Evolutionary conservation across 805 yeast species (phyloP).

Genomic region (Pichia pseudocactophila): DNA sequence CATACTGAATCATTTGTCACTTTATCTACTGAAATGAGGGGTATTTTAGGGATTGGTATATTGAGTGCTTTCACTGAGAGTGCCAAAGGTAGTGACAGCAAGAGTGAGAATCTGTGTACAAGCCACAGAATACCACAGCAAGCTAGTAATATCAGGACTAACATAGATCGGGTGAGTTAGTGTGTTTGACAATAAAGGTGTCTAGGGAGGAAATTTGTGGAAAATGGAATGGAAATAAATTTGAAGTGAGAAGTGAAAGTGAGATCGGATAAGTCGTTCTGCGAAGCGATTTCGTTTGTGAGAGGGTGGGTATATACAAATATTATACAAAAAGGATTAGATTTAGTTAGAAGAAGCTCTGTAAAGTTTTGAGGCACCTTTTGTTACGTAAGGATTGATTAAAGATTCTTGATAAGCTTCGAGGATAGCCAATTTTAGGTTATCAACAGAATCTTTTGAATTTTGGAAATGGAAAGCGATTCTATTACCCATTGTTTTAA

Average conservation of each 20-base stretch:
- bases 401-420: slow-evolving; percentile 50
- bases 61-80: slow-evolving; percentile 37
- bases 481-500: slow-evolving; percentile 65
- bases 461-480: slow-evolving; percentile 74
- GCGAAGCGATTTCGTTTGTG: too few relatives aligned
- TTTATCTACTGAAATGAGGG: slow-evolving; percentile 46
- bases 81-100: slow-evolving; percentile 35
- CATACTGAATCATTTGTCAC: slow-evolving; percentile 37
- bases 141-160: slow-evolving; percentile 17
- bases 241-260: too few relatives aligned
- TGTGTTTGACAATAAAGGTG: too few relatives aligned
- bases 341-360: slow-evolving; percentile 5
- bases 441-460: slow-evolving; percentile 44
- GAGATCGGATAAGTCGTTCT: too few relatives aligned
- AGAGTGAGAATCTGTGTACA: slow-evolving; percentile 19
- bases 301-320: too few relatives aligned
- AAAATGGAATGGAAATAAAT: too few relatives aligned
- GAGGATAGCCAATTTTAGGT: slow-evolving; percentile 46
- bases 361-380: slow-evolving; percentile 15
- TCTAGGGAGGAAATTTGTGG: too few relatives aligned
- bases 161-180: too few relatives aligned
- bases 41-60: slow-evolving; percentile 48
- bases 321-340: slow-evolving; percentile 1
- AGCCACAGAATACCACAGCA: slow-evolving; percentile 25
- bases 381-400: slow-evolving; percentile 37